Evolutionary conservation across 345 rosid genomes (phyloP).

Genomic region (Melaleuca quinquenervia): DNA sequence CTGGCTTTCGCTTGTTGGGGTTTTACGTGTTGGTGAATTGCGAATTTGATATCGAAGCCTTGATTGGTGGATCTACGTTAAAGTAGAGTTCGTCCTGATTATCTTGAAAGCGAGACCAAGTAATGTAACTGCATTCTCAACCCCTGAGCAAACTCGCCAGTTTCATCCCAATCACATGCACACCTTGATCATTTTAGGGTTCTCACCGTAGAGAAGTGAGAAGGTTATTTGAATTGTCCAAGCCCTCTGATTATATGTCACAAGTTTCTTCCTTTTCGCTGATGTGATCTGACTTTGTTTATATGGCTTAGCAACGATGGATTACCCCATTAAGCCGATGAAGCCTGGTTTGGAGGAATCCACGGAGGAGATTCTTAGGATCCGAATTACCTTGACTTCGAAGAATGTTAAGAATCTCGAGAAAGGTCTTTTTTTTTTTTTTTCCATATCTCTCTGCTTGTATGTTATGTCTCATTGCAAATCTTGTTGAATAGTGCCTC

Average conservation of each 20-base stretch:
- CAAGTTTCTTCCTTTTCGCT: neutral
- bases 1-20: neutral
- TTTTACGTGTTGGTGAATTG: neutral
- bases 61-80: neutral
- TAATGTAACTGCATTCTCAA: neutral
- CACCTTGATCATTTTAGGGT: neutral
- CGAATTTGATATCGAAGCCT: neutral
- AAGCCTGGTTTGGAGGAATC: constrained; percentile 8
- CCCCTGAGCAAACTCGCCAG: neutral
- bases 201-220: neutral
- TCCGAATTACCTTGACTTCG: constrained; percentile 2
- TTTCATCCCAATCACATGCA: neutral
- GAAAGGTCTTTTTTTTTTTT: neutral
- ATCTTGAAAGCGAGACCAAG: neutral
- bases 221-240: neutral
- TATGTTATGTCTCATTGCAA: neutral
- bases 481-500: neutral
- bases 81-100: neutral
- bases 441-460: neutral
- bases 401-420: constrained; percentile 10
- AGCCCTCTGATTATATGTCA: neutral
- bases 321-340: neutral
- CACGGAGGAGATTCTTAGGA: neutral
- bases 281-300: neutral
- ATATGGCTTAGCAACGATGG: neutral